phyloP scores from a whole-genome alignment of 495 filamentous ascomycete genomes.

The Margaritispora aquatica region DNA sequence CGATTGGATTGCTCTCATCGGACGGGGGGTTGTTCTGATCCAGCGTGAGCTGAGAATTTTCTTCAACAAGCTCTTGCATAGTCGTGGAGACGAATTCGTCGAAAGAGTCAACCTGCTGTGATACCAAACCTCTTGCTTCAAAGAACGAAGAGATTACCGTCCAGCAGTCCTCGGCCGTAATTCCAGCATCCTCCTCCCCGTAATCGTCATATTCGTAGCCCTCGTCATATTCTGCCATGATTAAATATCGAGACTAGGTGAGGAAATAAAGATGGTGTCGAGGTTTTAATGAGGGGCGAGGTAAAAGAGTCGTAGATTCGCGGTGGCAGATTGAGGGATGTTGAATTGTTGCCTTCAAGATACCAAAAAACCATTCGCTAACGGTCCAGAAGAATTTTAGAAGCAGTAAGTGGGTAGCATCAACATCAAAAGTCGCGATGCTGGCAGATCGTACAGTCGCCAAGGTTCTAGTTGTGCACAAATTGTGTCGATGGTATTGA shows the following conservation, averaged over 20 bases:
- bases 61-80: conserved; percentile 85
- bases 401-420: conserved; percentile 4
- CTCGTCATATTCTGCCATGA: conserved; percentile 27
- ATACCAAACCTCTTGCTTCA: conserved; percentile 88
- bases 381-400: conserved; percentile 9
- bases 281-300: not conserved
- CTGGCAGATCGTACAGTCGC: not conserved
- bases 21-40: conserved; percentile 75
- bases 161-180: conserved; percentile 95
- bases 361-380: conserved; percentile 14
- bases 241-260: conserved; percentile 2
- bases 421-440: not conserved
- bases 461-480: not conserved
- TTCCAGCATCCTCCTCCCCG: conserved; percentile 65
- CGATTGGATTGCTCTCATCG: conserved; percentile 67
- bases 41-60: conserved; percentile 79
- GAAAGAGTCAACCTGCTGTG: conserved; percentile 97
- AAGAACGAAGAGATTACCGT: conserved; percentile 95
- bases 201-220: conserved; percentile 33
- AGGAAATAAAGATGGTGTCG: not conserved
- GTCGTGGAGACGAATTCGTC: conserved; percentile 91
- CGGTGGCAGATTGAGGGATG: conserved; percentile 8
- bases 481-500: not conserved
- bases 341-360: conserved; percentile 13
- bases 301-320: not conserved